A percentile compares a stretch with the other conserved stretches of the same genome.
phyloP scores from a whole-genome alignment of 768 basidiomycete genomes.

The Kwoniella pini region DNA sequence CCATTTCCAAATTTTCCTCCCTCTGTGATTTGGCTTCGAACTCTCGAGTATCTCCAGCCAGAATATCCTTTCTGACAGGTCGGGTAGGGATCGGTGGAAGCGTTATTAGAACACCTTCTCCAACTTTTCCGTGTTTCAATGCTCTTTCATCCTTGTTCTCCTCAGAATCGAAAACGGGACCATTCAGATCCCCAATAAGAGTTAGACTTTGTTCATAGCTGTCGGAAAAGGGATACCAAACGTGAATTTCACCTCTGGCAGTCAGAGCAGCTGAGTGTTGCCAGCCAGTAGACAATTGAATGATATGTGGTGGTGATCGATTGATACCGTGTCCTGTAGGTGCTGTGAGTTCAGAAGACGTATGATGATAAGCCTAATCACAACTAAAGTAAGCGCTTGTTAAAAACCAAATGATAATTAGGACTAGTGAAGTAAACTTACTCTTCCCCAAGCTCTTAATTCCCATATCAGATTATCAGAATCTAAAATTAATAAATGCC shows the following conservation, averaged over 20 bases:
- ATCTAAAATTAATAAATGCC: conserved; percentile 49
- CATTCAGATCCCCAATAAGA: conserved; percentile 16
- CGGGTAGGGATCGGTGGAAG: conserved; percentile 26
- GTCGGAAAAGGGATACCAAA: conserved; percentile 44
- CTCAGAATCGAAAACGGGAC: conserved; percentile 19
- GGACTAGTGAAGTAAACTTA: too few relatives aligned
- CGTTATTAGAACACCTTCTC: conserved; percentile 23
- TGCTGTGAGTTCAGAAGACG: conserved; percentile 31
- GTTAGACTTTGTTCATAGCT: conserved; percentile 31
- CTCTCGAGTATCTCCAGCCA: too few relatives aligned
- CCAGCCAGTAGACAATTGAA: conserved; percentile 46
- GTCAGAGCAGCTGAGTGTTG: conserved; percentile 43
- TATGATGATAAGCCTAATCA: conserved; percentile 47
- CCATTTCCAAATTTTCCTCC: conserved; percentile 11
- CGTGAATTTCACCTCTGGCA: conserved; percentile 32
- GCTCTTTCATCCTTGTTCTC: conserved; percentile 25
- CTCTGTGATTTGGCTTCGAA: neutral
- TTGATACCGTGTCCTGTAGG: conserved; percentile 29
- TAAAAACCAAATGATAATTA: too few relatives aligned
- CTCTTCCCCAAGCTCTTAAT: conserved; percentile 36
- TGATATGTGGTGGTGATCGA: conserved; percentile 29
- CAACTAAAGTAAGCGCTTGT: too few relatives aligned
- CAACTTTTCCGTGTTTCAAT: conserved; percentile 40
- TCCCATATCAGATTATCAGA: conserved; percentile 50
- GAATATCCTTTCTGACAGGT: too few relatives aligned